A percentile compares a stretch with the other conserved stretches of the same genome.
Evolutionary conservation across 305 asterid species (phyloP).

Genomic region (Petunia hybrid): DNA sequence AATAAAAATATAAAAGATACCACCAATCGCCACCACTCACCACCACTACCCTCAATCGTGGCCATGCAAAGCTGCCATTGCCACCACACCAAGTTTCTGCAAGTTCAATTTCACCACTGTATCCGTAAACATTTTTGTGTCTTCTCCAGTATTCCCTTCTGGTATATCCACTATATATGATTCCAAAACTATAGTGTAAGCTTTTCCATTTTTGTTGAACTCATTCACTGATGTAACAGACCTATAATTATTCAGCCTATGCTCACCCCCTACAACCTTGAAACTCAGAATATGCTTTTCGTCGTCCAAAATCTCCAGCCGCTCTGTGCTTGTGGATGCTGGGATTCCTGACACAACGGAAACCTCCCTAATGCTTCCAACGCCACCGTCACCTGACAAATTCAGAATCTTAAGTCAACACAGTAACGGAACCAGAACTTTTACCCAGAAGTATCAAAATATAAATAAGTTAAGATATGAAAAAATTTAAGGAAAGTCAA

Average conservation of each 20-base stretch:
- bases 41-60: background rate
- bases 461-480: no score
- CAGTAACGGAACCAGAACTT: no score
- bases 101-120: constrained; percentile 87
- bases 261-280: constrained; percentile 91
- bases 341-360: constrained; percentile 95
- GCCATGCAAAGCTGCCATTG: constrained; percentile 62
- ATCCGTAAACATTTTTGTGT: constrained; percentile 87
- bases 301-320: constrained; percentile 82
- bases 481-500: no score
- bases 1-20: background rate
- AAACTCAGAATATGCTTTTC: constrained; percentile 72
- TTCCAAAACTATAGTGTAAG: constrained; percentile 75
- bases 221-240: constrained; percentile 92
- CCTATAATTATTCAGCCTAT: constrained; percentile 76
- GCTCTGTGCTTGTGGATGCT: constrained; percentile 91
- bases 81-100: constrained; percentile 86
- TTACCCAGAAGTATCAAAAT: no score
- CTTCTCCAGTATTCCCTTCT: constrained; percentile 87
- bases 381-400: constrained; percentile 65
- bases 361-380: constrained; percentile 86
- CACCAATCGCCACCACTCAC: background rate
- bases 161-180: constrained; percentile 94
- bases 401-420: background rate
- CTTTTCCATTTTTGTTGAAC: constrained; percentile 46